Evolutionary conservation across 2,329 filamentous ascomycete species (phyloP).

Genomic region (Colletotrichum somersetense): DNA sequence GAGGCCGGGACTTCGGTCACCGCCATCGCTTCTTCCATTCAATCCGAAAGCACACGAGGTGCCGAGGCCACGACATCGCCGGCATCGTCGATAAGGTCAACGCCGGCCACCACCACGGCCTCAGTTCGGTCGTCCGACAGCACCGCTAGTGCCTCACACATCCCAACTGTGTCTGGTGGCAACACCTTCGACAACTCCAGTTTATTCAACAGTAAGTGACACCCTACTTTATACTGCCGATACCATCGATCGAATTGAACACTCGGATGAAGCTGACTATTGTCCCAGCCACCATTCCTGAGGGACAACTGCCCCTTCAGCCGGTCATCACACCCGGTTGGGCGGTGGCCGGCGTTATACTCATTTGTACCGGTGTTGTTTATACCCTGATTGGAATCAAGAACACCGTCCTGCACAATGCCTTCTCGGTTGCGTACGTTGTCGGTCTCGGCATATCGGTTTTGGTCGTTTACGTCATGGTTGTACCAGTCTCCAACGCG

Average conservation of each 20-base stretch:
- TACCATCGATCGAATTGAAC: neutral
- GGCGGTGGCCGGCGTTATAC: conserved; percentile 81
- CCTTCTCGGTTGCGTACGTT: conserved; percentile 82
- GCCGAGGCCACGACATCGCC: conserved; percentile 5
- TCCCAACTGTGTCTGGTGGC: conserved; percentile 37
- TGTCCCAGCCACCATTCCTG: conserved; percentile 58
- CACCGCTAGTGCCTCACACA: conserved; percentile 26
- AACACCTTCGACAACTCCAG: conserved; percentile 47
- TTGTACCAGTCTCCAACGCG: conserved; percentile 77
- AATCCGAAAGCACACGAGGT: conserved; percentile 20
- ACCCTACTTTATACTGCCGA: neutral
- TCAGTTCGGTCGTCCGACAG: conserved; percentile 14
- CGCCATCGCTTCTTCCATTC: conserved; percentile 38
- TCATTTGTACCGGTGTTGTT: conserved; percentile 78
- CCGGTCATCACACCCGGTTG: conserved; percentile 85
- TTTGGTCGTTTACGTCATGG: conserved; percentile 91
- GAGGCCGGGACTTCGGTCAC: conserved; percentile 47
- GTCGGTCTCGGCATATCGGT: conserved; percentile 81
- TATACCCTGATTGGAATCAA: conserved; percentile 86
- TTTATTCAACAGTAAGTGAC: conserved; percentile 52
- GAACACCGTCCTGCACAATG: conserved; percentile 82
- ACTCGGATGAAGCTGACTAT: conserved; percentile 12
- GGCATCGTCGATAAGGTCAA: conserved; percentile 14
- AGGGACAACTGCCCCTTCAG: conserved; percentile 74
- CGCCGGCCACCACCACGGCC: conserved; percentile 7